Base-by-base conservation (phyloP, 345 rosid species). In the Reutealis trisperma region DNA sequence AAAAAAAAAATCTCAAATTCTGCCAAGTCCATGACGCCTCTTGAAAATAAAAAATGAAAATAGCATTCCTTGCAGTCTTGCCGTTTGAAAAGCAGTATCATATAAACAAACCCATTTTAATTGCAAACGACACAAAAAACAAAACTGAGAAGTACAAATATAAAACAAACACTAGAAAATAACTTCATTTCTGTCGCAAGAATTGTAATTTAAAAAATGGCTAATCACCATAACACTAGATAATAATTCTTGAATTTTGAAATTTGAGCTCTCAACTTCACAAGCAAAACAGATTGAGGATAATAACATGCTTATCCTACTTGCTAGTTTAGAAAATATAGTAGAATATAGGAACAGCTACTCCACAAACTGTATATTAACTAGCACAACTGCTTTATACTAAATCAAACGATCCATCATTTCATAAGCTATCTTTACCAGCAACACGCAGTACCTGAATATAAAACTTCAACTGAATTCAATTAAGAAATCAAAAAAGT, bases 111-210 rank as follows among this genome's bases (percentile, higher is more conserved):
- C 4, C n/a, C 52, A 21, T 37, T 12, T 13, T 6, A 55, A 51
- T 52, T 25, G 41, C 55, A 24, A 25, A 75, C 34, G 9, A 19
- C 51, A 51, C 27, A 19, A 25, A 72, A 61, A 42, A 19, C 15
- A 19, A 13, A 59, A 41, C 30, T 6, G 21, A 45, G 37, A 19
- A 6, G 9, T 44, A 16, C 61, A 45, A 45, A 61, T 41, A 16
- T 42, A 73, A 73, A 45, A 61, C 22, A 61, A 73, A 30, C 69
- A 74, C 13, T 30, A 63, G n/a, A 44, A 73, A 74, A 63, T 73
- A 10, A 30, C 6, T 44, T 34, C 14, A 21, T 22, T 73, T 30
- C 45, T 61, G 61, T 21, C 1, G 21, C 18, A 62, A 6, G 27
- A 27, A 68, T 51, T 41, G 16, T 45, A 34, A 30, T 62, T 45